phyloP scores from a whole-genome alignment of 768 basidiomycete genomes.

The Amanita phalloides region DNA sequence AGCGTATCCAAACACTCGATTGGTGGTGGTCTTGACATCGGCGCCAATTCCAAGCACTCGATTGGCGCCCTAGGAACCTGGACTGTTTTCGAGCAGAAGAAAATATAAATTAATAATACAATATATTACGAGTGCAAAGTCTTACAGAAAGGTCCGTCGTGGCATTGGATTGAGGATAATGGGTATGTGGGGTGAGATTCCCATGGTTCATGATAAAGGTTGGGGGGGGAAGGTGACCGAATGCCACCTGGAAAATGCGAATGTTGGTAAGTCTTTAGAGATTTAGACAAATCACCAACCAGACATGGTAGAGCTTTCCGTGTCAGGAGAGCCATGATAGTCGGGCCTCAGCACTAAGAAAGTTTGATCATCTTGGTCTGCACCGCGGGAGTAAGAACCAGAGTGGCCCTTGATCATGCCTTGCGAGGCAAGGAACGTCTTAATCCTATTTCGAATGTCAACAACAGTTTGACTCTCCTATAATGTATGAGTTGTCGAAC shows the following conservation, averaged over 20 bases:
- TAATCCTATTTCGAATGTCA: slow-evolving; percentile 68
- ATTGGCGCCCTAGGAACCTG: neutral
- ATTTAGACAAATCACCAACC: neutral
- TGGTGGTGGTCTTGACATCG: too few species aligned
- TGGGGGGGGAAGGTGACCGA: neutral
- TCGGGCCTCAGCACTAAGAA: slow-evolving; percentile 27
- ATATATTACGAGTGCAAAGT: slow-evolving; percentile 65
- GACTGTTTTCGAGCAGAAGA: slow-evolving; percentile 14
- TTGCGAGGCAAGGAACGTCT: slow-evolving; percentile 66
- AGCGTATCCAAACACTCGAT: neutral
- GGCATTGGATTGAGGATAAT: neutral
- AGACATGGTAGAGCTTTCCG: slow-evolving; percentile 8
- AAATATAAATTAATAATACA: slow-evolving; percentile 34
- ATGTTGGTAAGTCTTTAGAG: neutral
- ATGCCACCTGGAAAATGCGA: neutral
- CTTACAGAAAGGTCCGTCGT: slow-evolving; percentile 38
- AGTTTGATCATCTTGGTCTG: slow-evolving; percentile 33
- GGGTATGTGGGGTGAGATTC: neutral
- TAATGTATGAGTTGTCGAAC: neutral
- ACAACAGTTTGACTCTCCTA: slow-evolving; percentile 43
- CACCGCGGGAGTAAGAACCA: slow-evolving; percentile 48
- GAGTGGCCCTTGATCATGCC: slow-evolving; percentile 89
- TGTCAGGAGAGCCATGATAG: slow-evolving; percentile 8
- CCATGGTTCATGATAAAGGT: neutral
- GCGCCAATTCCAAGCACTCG: neutral